Conservation (phyloP, 2,329 filamentous ascomycete species). For the Pleoardoris graminearum region DNA sequence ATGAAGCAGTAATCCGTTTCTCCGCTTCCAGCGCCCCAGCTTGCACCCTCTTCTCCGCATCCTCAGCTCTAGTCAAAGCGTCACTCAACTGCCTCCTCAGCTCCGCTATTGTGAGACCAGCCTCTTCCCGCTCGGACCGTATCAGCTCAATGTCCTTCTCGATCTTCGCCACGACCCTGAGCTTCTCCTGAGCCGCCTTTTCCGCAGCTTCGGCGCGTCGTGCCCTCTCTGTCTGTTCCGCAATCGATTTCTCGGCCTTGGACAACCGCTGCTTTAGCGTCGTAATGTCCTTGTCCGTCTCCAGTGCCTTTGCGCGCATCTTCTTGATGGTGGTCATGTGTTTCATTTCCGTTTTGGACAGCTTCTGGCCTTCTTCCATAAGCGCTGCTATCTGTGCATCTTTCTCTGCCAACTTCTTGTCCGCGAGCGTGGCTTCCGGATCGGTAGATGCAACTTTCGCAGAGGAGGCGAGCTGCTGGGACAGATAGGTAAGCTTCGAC, state of each 20-base stretch:
- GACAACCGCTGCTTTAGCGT: conserved; percentile 63
- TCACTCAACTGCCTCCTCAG: conserved; percentile 71
- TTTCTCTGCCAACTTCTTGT: conserved; percentile 84
- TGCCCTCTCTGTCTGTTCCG: conserved; percentile 63
- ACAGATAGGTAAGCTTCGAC: conserved; percentile 85
- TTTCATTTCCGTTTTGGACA: conserved; percentile 85
- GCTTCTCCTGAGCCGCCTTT: conserved; percentile 59
- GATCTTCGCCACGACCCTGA: conserved; percentile 55
- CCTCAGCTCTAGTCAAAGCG: conserved; percentile 67
- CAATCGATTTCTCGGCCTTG: conserved; percentile 67
- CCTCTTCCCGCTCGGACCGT: conserved; percentile 65
- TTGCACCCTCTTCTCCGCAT: conserved; percentile 67
- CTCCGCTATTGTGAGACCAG: conserved; percentile 67
- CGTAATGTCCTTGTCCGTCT: conserved; percentile 56
- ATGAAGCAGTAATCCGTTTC: conserved; percentile 57
- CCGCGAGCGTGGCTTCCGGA: conserved; percentile 45
- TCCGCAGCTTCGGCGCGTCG: conserved; percentile 63
- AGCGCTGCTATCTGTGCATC: conserved; percentile 87
- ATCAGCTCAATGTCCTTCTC: conserved; percentile 64
- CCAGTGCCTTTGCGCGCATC: conserved; percentile 59
- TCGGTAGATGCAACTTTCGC: conserved; percentile 67
- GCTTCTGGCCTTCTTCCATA: conserved; percentile 88
- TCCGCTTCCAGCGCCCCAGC: conserved; percentile 70
- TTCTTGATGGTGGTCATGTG: conserved; percentile 83
- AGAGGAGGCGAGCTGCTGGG: conserved; percentile 75